Base-by-base conservation (phyloP, 495 filamentous ascomycete species). In the Neurospora sublineolata region DNA sequence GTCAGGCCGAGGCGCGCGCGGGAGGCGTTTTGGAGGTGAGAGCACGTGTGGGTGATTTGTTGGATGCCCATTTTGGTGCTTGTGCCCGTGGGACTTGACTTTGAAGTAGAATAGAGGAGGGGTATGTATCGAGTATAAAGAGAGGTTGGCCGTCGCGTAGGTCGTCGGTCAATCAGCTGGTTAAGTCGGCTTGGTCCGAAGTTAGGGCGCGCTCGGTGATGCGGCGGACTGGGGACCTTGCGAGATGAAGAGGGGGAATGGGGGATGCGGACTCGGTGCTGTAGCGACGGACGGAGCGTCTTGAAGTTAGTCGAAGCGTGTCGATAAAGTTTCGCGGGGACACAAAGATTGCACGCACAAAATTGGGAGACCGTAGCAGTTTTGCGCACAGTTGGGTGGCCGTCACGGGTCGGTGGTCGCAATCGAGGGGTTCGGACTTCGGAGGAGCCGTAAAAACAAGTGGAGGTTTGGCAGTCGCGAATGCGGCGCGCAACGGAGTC, bases 1-100 rank as follows among this genome's bases (percentile, higher is more conserved):
- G 96, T 97, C 4, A 97, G 86, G 71, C 91, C 92, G 4, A 99
- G 89, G 1, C 91, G 91, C 8, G 92, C 94, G 78, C 90, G 90
- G 68, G 92, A 90, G 76, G 92, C 92, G 85, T 99, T 99, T 83
- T 97, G 93, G 42, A 99, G 87, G 85, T 98, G 95, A 69, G 93
- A 93, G 83, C 92, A 97, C 76, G 93, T 87, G 85, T 94, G 81
- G 69, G 89, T 82, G 76, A 98, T 87, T 80, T 89, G 88, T 77
- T 88, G 85, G 83, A 99, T 89, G 78, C 93, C 97, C 95, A 98
- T 98, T 71, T 78, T 82, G 76, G 33, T 0, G 42, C 71, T n/a
- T 67, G 73, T 64, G 71, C 64, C 16, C 44, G 58, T 38, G 64
- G 36, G 14, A n/a, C n/a, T n/a, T n/a, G 58, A 23, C 30, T 36